Evolutionary conservation across 352 stramenopile genomes (phyloP), one percentile per base, ranked within the genome.

Genomic region (Phytopythium vexans): DNA sequence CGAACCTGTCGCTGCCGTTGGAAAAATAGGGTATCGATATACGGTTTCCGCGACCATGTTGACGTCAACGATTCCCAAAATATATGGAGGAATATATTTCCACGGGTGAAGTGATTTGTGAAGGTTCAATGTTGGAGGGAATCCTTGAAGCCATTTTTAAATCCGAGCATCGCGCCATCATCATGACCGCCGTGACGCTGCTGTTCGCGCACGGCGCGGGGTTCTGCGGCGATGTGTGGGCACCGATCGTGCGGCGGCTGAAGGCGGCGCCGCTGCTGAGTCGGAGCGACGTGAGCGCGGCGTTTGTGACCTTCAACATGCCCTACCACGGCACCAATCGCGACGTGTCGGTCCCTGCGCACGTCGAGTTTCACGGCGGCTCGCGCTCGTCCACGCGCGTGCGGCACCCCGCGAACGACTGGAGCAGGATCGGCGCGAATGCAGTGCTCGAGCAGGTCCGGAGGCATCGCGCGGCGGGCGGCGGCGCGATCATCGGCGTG

Each of bases 211-310:
- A 82, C 41, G 72, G 68, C 45, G 64, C 36, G 12, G 65, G 68
- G 8, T 73, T 77, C 44, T 82, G 72, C 55, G 69, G 71, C 49
- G 65, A 78, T 15, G 59, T 66, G 12, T 82, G 68, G 68, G 43
- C 42, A 27, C 68, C 72, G 1, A 63, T 78, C 27, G 62, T 68
- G 21, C 56, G 47, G 12, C 60, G 62, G 11, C 41, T 82, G 33
- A 50, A 57, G 37, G 48, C 41, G 4, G 49, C 58, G 10, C 56
- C 60, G 8, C 41, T 75, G 48, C 43, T 69, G 14, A 60, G 61
- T 27, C 33, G n/a, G 9, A 21, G 37, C 8, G 15, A 48, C 5
- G 53, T 49, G 0, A 12, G 51, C 3, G 51, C 56, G 1, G 32
- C 57, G 6, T 54, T 70, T 1, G 36, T 58, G 41, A 64, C 16